Conservation (phyloP, 345 rosid species). For the Hibiscus mutabilis region DNA sequence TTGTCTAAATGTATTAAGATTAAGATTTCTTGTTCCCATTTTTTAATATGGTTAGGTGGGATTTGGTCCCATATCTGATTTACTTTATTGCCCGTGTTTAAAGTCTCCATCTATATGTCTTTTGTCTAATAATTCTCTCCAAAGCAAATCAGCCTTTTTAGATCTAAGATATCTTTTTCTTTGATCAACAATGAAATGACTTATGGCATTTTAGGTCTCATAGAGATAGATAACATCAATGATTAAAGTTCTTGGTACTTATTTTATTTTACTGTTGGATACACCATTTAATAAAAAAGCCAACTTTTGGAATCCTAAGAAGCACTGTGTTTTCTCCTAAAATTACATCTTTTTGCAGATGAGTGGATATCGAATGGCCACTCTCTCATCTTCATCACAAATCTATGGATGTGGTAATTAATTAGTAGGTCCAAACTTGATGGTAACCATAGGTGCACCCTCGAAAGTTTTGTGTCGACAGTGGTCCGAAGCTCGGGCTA, state of each 20-base stretch:
- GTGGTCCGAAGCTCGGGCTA: not conserved
- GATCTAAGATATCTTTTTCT: not conserved
- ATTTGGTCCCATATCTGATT: constrained; percentile 2
- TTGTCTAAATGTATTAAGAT: not conserved
- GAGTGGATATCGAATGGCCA: not conserved
- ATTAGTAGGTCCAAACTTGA: constrained; percentile 12
- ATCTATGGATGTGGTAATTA: constrained; percentile 47
- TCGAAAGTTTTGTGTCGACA: not conserved
- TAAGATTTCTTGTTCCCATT: not conserved
- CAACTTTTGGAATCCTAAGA: not conserved
- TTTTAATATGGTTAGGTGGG: constrained; percentile 1
- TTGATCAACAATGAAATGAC: not conserved
- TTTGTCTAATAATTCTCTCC: not conserved
- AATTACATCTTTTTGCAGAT: not conserved
- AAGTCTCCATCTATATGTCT: not conserved
- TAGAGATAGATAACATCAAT: not conserved
- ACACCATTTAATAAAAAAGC: not conserved
- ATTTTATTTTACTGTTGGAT: not conserved
- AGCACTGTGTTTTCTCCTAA: not conserved
- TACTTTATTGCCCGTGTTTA: not conserved
- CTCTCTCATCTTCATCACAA: constrained; percentile 6
- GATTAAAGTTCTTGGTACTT: not conserved
- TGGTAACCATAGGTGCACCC: not conserved
- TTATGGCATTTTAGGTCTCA: not conserved
- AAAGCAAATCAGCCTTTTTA: constrained; percentile 1